Conservation (phyloP, 73 alveolate genomes). For the Paramecium pentaurelia region DNA sequence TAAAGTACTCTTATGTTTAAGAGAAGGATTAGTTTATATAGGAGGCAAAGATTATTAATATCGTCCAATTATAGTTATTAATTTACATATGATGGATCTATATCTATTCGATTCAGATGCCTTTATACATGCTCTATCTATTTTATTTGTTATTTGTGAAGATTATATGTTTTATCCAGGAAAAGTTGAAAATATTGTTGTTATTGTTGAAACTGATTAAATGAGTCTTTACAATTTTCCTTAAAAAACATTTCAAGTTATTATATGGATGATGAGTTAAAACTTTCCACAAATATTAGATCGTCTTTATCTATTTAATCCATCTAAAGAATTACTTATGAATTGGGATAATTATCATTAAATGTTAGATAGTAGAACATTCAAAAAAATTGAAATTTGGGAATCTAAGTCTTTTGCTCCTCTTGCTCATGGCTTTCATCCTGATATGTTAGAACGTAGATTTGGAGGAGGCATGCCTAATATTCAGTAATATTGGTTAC, state of each 20-base stretch:
- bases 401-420: slow-evolving; percentile 24
- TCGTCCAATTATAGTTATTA: slow-evolving; percentile 15
- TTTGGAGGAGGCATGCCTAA: slow-evolving; percentile 40
- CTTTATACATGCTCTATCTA: not conserved
- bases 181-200: slow-evolving; percentile 22
- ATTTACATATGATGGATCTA: not conserved
- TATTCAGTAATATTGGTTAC: not conserved
- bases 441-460: slow-evolving; percentile 32
- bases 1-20: not conserved
- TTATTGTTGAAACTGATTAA: not conserved
- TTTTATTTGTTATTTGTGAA: not conserved
- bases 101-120: slow-evolving; percentile 14
- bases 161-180: slow-evolving; percentile 31
- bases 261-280: slow-evolving; percentile 26
- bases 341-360: not conserved
- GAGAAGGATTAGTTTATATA: slow-evolving; percentile 2
- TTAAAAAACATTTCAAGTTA: not conserved
- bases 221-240: not conserved
- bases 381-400: slow-evolving; percentile 29
- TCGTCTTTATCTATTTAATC: slow-evolving; percentile 2
- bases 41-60: slow-evolving; percentile 40
- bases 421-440: slow-evolving; percentile 41
- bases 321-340: not conserved
- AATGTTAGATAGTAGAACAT: not conserved
- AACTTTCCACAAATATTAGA: slow-evolving; percentile 15